phyloP scores from a whole-genome alignment of 768 basidiomycete genomes.

The Boletellus sp. region DNA sequence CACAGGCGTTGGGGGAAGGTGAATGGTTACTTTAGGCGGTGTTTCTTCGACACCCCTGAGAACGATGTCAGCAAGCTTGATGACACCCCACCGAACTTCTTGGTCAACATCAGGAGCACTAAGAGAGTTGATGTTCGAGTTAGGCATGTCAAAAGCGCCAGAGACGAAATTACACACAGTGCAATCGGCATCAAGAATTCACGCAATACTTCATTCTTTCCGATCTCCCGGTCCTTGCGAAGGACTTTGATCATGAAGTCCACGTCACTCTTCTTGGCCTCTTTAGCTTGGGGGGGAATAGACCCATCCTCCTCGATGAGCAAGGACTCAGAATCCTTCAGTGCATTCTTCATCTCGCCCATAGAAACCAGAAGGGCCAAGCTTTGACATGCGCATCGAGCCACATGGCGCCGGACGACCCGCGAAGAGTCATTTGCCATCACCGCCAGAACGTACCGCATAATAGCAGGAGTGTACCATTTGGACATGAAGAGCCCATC shows the following conservation, averaged over 20 bases:
- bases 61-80: slow-evolving; percentile 88
- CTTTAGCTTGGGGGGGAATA: slow-evolving; percentile 63
- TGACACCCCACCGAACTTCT: slow-evolving; percentile 85
- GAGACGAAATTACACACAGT: slow-evolving; percentile 49
- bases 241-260: slow-evolving; percentile 84
- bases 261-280: slow-evolving; percentile 77
- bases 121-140: not conserved
- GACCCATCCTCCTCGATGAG: slow-evolving; percentile 86
- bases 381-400: slow-evolving; percentile 80
- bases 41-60: slow-evolving; percentile 81
- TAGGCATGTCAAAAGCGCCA: not conserved
- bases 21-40: slow-evolving; percentile 82
- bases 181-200: slow-evolving; percentile 80
- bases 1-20: slow-evolving; percentile 73
- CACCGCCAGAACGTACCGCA: slow-evolving; percentile 84
- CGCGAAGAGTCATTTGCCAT: slow-evolving; percentile 84
- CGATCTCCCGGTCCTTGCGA: slow-evolving; percentile 81
- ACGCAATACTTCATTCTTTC: slow-evolving; percentile 73
- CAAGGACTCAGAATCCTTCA: slow-evolving; percentile 72
- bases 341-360: slow-evolving; percentile 79
- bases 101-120: slow-evolving; percentile 78
- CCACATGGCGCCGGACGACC: slow-evolving; percentile 79
- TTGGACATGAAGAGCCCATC: slow-evolving; percentile 89
- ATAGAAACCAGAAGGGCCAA: slow-evolving; percentile 81
- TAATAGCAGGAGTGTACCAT: slow-evolving; percentile 80